A percentile compares a stretch with the other conserved stretches of the same genome.
These are phyloP conservation scores for Dillenia suffruticosa DNA, from an alignment of 164 flowering plant genomes.

Conservation along the genomic window DNA sequence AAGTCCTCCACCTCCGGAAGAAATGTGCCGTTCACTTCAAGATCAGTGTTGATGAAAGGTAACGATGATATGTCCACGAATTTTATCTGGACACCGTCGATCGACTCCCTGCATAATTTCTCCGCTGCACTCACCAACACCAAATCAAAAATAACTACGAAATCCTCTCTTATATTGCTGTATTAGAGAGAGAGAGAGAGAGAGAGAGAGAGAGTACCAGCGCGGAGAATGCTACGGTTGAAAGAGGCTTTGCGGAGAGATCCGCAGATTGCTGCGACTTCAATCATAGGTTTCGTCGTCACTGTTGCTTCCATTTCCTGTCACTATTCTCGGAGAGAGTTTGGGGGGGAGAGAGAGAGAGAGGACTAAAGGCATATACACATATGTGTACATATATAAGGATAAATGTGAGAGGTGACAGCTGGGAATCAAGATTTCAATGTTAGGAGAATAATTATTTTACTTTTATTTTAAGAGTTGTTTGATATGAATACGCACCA, in stretches of 20 bases:
- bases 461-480: no score
- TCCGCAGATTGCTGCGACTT: conserved; percentile 72
- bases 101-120: conserved; percentile 33
- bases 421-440: no score
- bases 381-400: no score
- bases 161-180: no score
- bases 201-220: conserved; percentile 37
- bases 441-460: no score
- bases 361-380: no score
- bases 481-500: no score
- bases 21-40: conserved; percentile 50
- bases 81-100: conserved; percentile 47
- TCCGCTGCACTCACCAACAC: conserved; percentile 26
- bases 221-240: conserved; percentile 66
- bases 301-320: neutral
- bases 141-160: no score
- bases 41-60: conserved; percentile 67
- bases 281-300: conserved; percentile 33
- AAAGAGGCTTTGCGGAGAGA: conserved; percentile 77
- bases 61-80: conserved; percentile 44
- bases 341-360: no score
- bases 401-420: no score
- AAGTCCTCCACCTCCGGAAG: conserved; percentile 62
- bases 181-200: neutral
- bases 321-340: no score